These are phyloP conservation scores for Monosporascus sp. DNA, from an alignment of 2,329 filamentous ascomycete genomes.

Conservation along the genomic window DNA sequence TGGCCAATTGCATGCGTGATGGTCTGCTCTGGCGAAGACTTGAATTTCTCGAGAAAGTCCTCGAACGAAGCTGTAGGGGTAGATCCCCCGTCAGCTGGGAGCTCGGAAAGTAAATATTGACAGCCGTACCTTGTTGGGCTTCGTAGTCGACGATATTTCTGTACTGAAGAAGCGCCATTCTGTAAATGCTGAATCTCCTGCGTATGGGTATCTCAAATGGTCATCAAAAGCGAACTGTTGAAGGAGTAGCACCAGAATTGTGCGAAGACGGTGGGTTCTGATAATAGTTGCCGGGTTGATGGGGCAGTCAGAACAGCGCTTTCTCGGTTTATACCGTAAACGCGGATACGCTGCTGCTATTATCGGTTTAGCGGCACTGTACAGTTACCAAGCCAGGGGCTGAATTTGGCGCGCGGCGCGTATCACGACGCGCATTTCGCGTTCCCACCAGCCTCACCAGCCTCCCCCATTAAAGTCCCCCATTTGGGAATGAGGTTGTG, in stretches of 20 bases:
- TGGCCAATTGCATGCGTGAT: slow-evolving; percentile 78
- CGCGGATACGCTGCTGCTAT: not conserved
- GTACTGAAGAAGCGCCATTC: slow-evolving; percentile 82
- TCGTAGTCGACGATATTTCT: slow-evolving; percentile 79
- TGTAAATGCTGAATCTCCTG: slow-evolving; percentile 13
- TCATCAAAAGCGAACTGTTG: slow-evolving; percentile 10
- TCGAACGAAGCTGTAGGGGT: slow-evolving; percentile 67
- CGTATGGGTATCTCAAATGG: slow-evolving; percentile 4
- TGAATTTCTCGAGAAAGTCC: slow-evolving; percentile 83
- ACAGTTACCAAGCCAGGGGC: no score
- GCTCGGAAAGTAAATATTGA: slow-evolving; percentile 1
- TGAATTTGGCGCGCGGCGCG: slow-evolving; percentile 5
- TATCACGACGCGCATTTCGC: slow-evolving; percentile 24
- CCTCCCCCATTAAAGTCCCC: slow-evolving; percentile 9
- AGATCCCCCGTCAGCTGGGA: slow-evolving; percentile 21
- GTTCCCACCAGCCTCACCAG: slow-evolving; percentile 17
- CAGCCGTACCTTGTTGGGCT: slow-evolving; percentile 67
- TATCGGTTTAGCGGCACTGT: not conserved
- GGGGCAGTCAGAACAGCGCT: not conserved
- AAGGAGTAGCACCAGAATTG: slow-evolving; percentile 17
- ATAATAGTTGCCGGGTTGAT: not conserved
- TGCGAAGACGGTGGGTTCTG: not conserved
- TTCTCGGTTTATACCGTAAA: not conserved
- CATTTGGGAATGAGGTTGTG: not conserved
- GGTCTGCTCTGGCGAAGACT: slow-evolving; percentile 65